phyloP scores from a whole-genome alignment of 208 protist species.

The Wallacemonas collosoma region DNA sequence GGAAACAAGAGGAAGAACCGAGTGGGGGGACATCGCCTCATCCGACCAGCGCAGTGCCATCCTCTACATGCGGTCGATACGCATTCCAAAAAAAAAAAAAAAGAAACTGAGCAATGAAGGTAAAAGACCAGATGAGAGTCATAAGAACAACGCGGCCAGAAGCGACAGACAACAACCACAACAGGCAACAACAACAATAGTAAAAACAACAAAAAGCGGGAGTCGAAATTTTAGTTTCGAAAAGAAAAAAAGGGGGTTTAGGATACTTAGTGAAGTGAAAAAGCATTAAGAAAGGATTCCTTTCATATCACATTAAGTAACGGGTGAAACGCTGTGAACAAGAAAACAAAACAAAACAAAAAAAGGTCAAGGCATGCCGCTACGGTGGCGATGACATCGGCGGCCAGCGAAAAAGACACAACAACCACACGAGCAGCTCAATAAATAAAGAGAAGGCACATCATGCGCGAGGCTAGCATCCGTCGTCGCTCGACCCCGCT shows the following conservation, averaged over 20 bases:
- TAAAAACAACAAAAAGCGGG: neutral
- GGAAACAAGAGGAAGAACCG: slow-evolving; percentile 4
- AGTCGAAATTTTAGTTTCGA: neutral
- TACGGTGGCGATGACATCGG: no score
- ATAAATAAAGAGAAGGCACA: slow-evolving; percentile 18
- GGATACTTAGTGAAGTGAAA: no score
- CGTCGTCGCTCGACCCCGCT: neutral
- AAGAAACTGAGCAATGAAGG: neutral
- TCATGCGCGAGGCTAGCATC: neutral
- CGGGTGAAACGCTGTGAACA: neutral
- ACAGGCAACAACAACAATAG: slow-evolving; percentile 13
- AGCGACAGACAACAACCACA: neutral
- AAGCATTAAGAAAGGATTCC: no score
- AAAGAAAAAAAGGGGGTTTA: slow-evolving; percentile 4
- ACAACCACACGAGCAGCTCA: slow-evolving; percentile 14
- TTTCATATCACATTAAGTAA: no score
- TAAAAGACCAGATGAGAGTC: neutral
- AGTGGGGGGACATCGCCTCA: no score
- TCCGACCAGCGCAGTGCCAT: no score
- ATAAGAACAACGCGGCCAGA: neutral
- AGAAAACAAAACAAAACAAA: slow-evolving; percentile 10
- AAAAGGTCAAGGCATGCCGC: no score
- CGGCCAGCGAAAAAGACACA: no score
- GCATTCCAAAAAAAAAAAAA: slow-evolving; percentile 2
- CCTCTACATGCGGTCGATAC: no score